A percentile compares a stretch with the other conserved stretches of the same genome.
phyloP scores from a whole-genome alignment of 2,329 filamentous ascomycete genomes.

The Pestalotiopsis sp. region DNA sequence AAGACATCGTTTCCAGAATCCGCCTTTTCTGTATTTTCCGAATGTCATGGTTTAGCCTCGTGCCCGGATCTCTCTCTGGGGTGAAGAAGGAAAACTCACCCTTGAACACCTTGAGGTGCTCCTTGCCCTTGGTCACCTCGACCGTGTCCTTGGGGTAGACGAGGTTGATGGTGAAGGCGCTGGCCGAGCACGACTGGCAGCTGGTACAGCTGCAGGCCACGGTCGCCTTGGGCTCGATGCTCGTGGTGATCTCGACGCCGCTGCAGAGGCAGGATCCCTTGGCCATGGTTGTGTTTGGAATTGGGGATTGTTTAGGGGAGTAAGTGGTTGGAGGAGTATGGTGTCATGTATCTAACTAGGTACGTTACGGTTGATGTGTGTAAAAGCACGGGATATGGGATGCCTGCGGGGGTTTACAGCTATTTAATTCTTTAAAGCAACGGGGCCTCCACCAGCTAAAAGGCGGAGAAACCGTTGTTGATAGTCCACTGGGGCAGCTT shows the following conservation, averaged over 20 bases:
- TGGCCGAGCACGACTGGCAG: conserved; percentile 11
- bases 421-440: too few species aligned
- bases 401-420: too few species aligned
- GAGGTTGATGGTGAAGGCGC: conserved; percentile 11
- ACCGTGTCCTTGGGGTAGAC: conserved; percentile 11
- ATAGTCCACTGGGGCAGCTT: not conserved
- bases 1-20: conserved; percentile 12
- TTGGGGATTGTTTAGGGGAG: not conserved
- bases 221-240: conserved; percentile 6
- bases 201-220: conserved; percentile 13
- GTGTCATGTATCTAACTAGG: too few species aligned
- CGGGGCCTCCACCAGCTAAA: too few species aligned
- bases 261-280: conserved; percentile 12
- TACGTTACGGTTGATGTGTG: too few species aligned
- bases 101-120: conserved; percentile 10
- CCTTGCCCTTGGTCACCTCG: conserved; percentile 9
- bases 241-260: conserved; percentile 8
- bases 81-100: not conserved
- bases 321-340: not conserved
- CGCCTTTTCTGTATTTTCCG: not conserved
- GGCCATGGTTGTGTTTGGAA: not conserved
- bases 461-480: not conserved
- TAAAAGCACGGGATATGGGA: too few species aligned
- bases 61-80: too few species aligned
- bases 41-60: too few species aligned